Conservation (phyloP, 2,329 filamentous ascomycete genomes). For the Ophiosphaerella herpotricha region DNA sequence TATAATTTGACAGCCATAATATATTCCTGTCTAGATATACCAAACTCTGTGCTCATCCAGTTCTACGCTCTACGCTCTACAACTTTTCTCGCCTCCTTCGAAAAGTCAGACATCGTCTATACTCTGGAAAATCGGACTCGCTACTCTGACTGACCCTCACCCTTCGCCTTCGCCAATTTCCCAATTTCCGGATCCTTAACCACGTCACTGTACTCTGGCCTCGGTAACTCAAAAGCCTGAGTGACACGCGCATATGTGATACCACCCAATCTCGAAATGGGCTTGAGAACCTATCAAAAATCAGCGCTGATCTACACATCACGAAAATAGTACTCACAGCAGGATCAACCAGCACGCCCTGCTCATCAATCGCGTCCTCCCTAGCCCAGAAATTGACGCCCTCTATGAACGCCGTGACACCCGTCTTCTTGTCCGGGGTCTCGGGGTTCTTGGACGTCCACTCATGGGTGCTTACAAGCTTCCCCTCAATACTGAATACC, state of each 20-base stretch:
- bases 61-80: not conserved
- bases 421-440: slow-evolving; percentile 73
- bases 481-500: slow-evolving; percentile 80
- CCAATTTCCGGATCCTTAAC: slow-evolving; percentile 60
- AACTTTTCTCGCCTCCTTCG: slow-evolving; percentile 7
- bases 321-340: slow-evolving; percentile 53
- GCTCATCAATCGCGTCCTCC: slow-evolving; percentile 84
- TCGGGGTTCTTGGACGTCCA: slow-evolving; percentile 68
- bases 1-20: too few relatives aligned
- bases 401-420: slow-evolving; percentile 77
- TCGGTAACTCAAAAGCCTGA: slow-evolving; percentile 72
- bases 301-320: slow-evolving; percentile 1
- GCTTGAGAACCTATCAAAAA: slow-evolving; percentile 65
- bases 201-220: slow-evolving; percentile 56
- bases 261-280: slow-evolving; percentile 79
- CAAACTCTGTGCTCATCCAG: too few relatives aligned
- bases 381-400: slow-evolving; percentile 86
- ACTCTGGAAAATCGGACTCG: not conserved
- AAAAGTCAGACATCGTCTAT: slow-evolving; percentile 8
- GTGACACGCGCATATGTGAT: slow-evolving; percentile 78
- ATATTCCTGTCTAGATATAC: too few relatives aligned
- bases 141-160: slow-evolving; percentile 29
- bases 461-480: slow-evolving; percentile 73
- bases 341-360: slow-evolving; percentile 74
- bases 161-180: slow-evolving; percentile 58